Percentiles rank a stretch among this genome's conserved stretches.
These are phyloP conservation scores for Tylopilus subfusipes DNA, from an alignment of 768 basidiomycete genomes.

Conservation along the genomic window DNA sequence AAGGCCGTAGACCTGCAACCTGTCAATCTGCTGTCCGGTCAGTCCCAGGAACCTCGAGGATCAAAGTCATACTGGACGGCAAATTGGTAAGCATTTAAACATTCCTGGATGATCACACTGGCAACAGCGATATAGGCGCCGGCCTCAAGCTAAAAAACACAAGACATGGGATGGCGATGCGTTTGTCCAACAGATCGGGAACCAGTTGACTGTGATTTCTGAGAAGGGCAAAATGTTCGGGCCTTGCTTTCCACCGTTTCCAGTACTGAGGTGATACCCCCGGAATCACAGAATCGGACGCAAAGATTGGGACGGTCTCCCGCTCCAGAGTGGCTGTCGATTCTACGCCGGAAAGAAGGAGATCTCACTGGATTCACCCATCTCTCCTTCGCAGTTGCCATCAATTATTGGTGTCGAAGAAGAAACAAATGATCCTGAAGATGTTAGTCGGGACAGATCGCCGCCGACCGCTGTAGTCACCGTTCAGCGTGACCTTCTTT, in stretches of 20 bases:
- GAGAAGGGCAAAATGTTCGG: slow-evolving; percentile 68
- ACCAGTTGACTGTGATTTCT: slow-evolving; percentile 58
- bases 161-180: slow-evolving; percentile 86
- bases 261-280: slow-evolving; percentile 5
- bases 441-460: slow-evolving; percentile 5
- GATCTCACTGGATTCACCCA: slow-evolving; percentile 54
- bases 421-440: slow-evolving; percentile 24
- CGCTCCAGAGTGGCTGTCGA: slow-evolving; percentile 38
- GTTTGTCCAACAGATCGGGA: slow-evolving; percentile 50
- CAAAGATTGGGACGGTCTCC: slow-evolving; percentile 56
- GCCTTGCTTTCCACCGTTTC: neutral
- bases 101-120: neutral
- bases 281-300: slow-evolving; percentile 52
- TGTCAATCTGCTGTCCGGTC: slow-evolving; percentile 33
- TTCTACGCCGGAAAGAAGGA: slow-evolving; percentile 56
- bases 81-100: slow-evolving; percentile 51
- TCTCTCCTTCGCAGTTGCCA: slow-evolving; percentile 53
- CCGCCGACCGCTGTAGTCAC: slow-evolving; percentile 13
- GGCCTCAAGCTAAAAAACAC: slow-evolving; percentile 67
- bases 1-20: slow-evolving; percentile 40
- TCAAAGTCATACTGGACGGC: slow-evolving; percentile 56
- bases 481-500: slow-evolving; percentile 1
- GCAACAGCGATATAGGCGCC: slow-evolving; percentile 51
- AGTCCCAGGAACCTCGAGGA: slow-evolving; percentile 10
- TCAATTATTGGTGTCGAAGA: slow-evolving; percentile 34